Base-by-base conservation (phyloP, 139 green algal species). In the Chlamydomonas sp. region DNA sequence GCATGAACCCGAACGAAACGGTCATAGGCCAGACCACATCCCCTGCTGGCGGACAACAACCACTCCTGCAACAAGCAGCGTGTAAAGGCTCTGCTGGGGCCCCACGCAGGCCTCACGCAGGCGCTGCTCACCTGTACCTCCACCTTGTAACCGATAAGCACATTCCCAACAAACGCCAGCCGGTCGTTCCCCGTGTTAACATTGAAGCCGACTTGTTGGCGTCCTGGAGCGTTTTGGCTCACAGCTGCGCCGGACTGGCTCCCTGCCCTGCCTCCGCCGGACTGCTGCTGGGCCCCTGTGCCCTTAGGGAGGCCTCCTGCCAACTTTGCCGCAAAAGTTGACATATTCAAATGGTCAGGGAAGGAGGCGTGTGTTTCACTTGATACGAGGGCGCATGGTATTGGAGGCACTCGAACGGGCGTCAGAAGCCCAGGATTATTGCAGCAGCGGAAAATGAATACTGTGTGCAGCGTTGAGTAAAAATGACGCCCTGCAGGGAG, bases 121-220 rank as follows among this genome's bases (percentile, higher is more conserved):
- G 12, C 61, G 63, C 49, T 3, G 31, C 94, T 79, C 79, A 97
- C 95, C 95, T 96, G 90, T 0, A 95, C 94, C 78, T 95, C 88
- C 7, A 96, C 93, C 7, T 92, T 94, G 87, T 96, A 95, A 0
- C 95, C 95, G 59, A 96, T 93, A 8, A 97, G 83, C 31, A 97
- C 92, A 49, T 93, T 85, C 12, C 88, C 90, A 5, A 89, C 81
- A 62, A 96, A 95, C 16, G 89, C 71, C 6, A 93, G 71, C 14
- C 90, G 63, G n/a, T 91, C 87, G 1, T 72, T 61, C 58, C n/a
- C 68, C 9, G 7, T 78, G 17, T 63, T 9, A 8, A 83, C 84
- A 18, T 12, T 78, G 63, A 88, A 88, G 64, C 84, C 84, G 7
- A 83, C 64, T 7, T 63, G 77, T 14, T 88, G 84, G 9, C 67